Evolutionary conservation across 2,329 filamentous ascomycete species (phyloP), one percentile per base, ranked within the genome.

Genomic region (Tolypocladium amazonense): DNA sequence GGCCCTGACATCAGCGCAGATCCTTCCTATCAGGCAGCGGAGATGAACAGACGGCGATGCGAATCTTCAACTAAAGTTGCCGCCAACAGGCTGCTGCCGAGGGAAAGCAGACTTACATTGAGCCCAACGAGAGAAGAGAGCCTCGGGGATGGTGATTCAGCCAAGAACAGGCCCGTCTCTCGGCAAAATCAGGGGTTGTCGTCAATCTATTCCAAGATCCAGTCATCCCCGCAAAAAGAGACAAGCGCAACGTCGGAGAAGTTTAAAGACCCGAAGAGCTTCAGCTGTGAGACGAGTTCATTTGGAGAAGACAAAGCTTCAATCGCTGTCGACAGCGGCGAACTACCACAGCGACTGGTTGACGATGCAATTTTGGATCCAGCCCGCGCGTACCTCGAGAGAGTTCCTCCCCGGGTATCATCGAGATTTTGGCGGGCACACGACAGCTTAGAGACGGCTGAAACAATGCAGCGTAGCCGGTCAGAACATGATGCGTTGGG

Each of bases 81-180:
- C 12, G 69, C 68, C 1, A 66, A 64, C 12, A 66, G 60, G 25
- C 43, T 72, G 15, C 53, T 58, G 4, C 62, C 59, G 23, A 67
- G 64, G 47, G 62, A 67, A 18, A 70, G 68, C 37, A 56, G 67
- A 35, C 61, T 59, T 12, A 63, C 66, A 2, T 57, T 74, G 52
- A 74, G 68, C 47, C 72, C 72, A 7, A 71, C 71, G 0, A 60
- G 64, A 2, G 73, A 74, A 57, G 72, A 73, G 52, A 69, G 63
- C n/a, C 55, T 58, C 1, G 62, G 57, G 1, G 62, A 68, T 9
- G 66, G 63, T 2, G 63, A 57, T 35, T 61, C 43, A 7, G 56
- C 47, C 53, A 55, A 54, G 18, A 25, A 37, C 18, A 57, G 9
- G 45, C 27, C 4, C 14, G 23, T 14, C 8, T 35, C 43, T 15